Conservation (phyloP, 2,329 filamentous ascomycete genomes). For the Aspergillus fischeri region DNA sequence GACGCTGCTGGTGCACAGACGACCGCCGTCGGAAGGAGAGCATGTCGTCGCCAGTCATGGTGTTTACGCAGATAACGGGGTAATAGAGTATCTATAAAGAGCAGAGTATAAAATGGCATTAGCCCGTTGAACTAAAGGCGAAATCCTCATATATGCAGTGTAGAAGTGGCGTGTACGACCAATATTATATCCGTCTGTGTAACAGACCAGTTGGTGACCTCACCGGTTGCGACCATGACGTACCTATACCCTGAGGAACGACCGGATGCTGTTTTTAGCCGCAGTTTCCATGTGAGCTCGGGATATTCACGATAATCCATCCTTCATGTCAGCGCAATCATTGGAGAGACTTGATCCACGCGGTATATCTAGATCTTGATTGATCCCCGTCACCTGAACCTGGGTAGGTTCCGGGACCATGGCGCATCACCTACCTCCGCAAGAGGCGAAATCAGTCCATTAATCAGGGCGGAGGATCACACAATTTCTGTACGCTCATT, state of each 20-base stretch:
- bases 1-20: constrained; percentile 32
- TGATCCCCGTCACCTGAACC: neutral
- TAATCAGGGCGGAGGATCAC: neutral
- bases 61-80: neutral
- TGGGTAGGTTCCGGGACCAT: neutral
- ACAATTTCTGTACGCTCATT: neutral
- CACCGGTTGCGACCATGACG: constrained; percentile 6
- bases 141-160: neutral
- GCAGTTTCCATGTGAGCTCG: neutral
- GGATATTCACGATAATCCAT: neutral
- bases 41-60: constrained; percentile 1
- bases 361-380: neutral
- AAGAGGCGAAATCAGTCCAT: neutral
- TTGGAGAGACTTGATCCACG: neutral
- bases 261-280: neutral
- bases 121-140: neutral
- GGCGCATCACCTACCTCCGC: neutral
- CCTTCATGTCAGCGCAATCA: neutral
- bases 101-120: neutral
- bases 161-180: neutral
- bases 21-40: constrained; percentile 24
- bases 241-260: neutral
- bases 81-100: neutral
- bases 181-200: neutral
- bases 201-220: constrained; percentile 6